These are phyloP conservation scores for Asterophora lycoperdoides DNA, from an alignment of 768 basidiomycete genomes.

Conservation along the genomic window DNA sequence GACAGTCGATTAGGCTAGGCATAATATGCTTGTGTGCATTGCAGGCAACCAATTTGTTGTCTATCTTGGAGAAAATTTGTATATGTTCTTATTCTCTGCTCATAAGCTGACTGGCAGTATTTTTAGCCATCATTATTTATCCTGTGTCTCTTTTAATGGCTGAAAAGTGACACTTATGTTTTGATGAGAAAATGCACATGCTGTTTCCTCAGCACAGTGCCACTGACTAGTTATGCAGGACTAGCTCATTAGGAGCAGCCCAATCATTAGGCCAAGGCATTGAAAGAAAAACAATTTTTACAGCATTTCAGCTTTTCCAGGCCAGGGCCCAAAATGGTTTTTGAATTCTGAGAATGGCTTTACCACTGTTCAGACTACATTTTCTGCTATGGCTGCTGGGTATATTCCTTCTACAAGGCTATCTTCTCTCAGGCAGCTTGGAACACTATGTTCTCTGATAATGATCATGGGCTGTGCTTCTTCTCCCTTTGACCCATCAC, in stretches of 20 bases:
- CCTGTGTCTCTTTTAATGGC: too few species aligned
- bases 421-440: neutral
- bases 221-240: too few species aligned
- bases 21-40: too few species aligned
- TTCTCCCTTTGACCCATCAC: neutral
- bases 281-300: neutral
- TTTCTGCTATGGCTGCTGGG: neutral
- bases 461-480: neutral
- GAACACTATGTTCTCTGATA: neutral
- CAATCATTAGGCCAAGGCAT: neutral
- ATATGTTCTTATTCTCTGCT: too few species aligned
- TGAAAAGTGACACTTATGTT: too few species aligned
- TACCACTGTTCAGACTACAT: neutral
- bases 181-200: too few species aligned
- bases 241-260: neutral
- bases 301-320: neutral
- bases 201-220: too few species aligned
- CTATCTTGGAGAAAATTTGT: too few species aligned
- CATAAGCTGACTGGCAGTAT: too few species aligned
- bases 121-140: too few species aligned
- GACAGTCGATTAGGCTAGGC: too few species aligned
- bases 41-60: too few species aligned
- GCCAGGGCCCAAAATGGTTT: neutral
- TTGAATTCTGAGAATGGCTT: neutral
- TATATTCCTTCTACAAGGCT: neutral